Percentiles rank a stretch among this genome's conserved stretches.
These are phyloP conservation scores for Leccinellum luteum DNA, from an alignment of 768 basidiomycete species.

Conservation along the genomic window DNA sequence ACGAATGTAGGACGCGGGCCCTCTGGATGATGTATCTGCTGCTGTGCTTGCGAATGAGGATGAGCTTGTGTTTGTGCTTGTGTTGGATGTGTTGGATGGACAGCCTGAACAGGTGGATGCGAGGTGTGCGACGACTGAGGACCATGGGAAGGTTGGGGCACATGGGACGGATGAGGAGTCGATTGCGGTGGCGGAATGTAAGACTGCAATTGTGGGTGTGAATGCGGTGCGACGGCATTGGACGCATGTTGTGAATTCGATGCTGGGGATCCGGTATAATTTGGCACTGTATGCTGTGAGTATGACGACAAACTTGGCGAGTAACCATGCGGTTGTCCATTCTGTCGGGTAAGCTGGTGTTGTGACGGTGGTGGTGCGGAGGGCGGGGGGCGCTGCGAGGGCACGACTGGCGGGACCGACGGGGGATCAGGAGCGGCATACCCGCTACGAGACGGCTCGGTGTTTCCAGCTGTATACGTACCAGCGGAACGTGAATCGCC, in stretches of 20 bases:
- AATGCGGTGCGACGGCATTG: constrained; percentile 5
- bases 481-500: constrained; percentile 20
- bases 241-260: constrained; percentile 18
- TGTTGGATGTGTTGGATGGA: constrained; percentile 20
- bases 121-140: constrained; percentile 12
- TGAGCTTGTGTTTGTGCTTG: constrained; percentile 20
- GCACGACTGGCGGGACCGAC: constrained; percentile 11
- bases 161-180: constrained; percentile 8
- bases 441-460: constrained; percentile 11
- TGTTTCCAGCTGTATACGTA: constrained; percentile 11
- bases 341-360: constrained; percentile 21
- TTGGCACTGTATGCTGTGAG: constrained; percentile 12
- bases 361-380: constrained; percentile 13
- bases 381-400: constrained; percentile 18
- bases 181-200: constrained; percentile 13
- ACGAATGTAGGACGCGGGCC: constrained; percentile 22
- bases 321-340: constrained; percentile 16
- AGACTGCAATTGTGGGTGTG: constrained; percentile 31
- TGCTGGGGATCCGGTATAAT: constrained; percentile 15
- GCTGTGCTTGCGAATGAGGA: constrained; percentile 27
- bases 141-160: constrained; percentile 16
- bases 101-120: constrained; percentile 17
- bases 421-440: constrained; percentile 18
- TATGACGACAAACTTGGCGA: constrained; percentile 18
- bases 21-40: constrained; percentile 26